Evolutionary conservation across 306 rosid genomes (phyloP), one percentile per base, ranked within the genome.

Genomic region (Ochetophila trinervis): DNA sequence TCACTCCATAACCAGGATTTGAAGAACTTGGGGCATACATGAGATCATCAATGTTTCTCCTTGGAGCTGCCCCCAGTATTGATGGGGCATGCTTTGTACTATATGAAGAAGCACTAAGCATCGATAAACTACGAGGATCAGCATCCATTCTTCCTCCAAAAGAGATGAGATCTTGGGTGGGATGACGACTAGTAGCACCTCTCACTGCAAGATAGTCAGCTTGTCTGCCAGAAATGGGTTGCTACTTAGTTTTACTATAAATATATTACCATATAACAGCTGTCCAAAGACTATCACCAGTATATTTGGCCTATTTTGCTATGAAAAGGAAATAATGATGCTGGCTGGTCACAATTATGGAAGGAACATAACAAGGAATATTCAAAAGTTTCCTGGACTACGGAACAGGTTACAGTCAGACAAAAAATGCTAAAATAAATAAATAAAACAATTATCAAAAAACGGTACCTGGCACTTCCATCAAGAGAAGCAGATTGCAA

Each of bases 151-250:
- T 87, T 86, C 89, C 95, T 78, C 99, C 99, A 62, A 86, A 86
- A 22, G 99, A 73, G 75, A 84, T 37, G 72, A 83, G 86, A 65
- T 93, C 99, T 80, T 93, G 99, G 65, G 97, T 65, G 45, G 91
- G 71, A 76, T 86, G 97, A 78, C 88, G 94, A 84, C 84, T 87
- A 79, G 85, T 82, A 73, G 95, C 87, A 83, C 83, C 86, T 70
- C 96, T 88, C 73, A 88, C 96, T 84, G 97, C 86, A 76, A 93
- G 91, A 83, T 93, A 93, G 75, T 93, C 99, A 74, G 85, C 67
- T 87, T 84, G 97, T 93, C 99, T 93, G 99, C 99, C 96, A 93
- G 89, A 93, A 93, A 91, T 68, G 85, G 74, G 84, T 79, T 78
- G 91, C 90, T 86, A 77, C 99, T 93, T 83, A 93, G 99, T 83